Evolutionary conservation across 306 rosid species (phyloP).

Genomic region (Dryas alaskensis): DNA sequence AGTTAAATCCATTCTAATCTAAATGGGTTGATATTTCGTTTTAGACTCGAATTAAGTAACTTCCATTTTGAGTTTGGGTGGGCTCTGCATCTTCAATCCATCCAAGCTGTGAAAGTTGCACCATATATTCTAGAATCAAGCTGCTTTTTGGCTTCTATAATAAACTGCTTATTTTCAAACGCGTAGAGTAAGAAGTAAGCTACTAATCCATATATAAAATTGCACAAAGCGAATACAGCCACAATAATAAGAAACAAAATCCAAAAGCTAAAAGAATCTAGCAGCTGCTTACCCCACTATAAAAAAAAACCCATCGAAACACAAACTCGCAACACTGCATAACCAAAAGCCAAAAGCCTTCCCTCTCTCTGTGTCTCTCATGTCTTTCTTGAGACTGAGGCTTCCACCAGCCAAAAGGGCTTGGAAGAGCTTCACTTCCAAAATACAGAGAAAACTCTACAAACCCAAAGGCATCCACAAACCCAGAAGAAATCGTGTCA

Average conservation of each 20-base stretch:
- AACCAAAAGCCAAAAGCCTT: background rate
- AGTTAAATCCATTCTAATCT: background rate
- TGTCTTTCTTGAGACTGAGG: conserved; percentile 49
- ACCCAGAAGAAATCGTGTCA: conserved; percentile 31
- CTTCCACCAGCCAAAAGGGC: conserved; percentile 53
- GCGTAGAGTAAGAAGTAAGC: conserved; percentile 22
- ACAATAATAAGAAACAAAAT: background rate
- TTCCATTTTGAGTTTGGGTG: too few species aligned
- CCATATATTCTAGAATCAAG: background rate
- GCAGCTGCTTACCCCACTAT: background rate
- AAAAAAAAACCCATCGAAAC: background rate
- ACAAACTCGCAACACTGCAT: background rate
- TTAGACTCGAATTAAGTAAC: background rate
- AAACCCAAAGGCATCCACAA: conserved; percentile 52
- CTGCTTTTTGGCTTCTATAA: background rate
- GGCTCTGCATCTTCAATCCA: background rate
- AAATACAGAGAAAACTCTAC: conserved; percentile 47
- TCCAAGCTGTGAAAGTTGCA: background rate
- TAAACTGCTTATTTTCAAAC: background rate
- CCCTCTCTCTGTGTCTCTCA: conserved; percentile 15
- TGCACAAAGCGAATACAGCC: background rate
- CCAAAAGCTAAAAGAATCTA: background rate
- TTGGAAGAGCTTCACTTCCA: conserved; percentile 65
- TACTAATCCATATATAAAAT: background rate
- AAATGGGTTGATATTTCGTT: background rate